Conservation (phyloP, 2,329 filamentous ascomycete genomes). For the Penicillium expansum region DNA sequence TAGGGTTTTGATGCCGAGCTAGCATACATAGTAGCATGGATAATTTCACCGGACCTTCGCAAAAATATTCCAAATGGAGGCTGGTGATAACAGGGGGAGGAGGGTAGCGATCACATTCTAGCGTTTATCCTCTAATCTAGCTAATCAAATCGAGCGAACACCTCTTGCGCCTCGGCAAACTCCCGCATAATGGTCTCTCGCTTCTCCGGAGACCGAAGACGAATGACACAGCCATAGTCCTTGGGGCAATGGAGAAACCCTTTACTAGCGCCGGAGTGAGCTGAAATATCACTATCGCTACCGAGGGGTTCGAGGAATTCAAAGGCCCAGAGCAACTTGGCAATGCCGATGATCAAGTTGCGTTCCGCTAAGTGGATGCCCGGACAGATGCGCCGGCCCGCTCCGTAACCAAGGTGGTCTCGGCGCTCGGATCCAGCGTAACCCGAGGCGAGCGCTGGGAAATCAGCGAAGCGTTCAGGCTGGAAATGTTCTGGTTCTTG, state of each 20-base stretch:
- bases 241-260: neutral
- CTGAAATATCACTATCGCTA: neutral
- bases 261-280: neutral
- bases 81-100: neutral
- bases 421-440: neutral
- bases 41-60: neutral
- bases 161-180: neutral
- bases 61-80: neutral
- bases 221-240: neutral
- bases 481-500: neutral
- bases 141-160: neutral
- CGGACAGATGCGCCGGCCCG: neutral
- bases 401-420: neutral
- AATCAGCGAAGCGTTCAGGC: neutral
- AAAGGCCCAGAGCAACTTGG: slow-evolving; percentile 3
- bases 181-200: neutral
- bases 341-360: neutral
- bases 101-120: neutral
- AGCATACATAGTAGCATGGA: no score
- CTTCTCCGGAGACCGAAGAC: neutral
- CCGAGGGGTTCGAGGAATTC: neutral
- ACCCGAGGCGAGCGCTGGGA: neutral
- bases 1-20: neutral
- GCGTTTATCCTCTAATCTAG: neutral
- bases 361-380: slow-evolving; percentile 2